Conservation (phyloP, 257 asterid genomes). For the Cynanchum wilfordii region DNA sequence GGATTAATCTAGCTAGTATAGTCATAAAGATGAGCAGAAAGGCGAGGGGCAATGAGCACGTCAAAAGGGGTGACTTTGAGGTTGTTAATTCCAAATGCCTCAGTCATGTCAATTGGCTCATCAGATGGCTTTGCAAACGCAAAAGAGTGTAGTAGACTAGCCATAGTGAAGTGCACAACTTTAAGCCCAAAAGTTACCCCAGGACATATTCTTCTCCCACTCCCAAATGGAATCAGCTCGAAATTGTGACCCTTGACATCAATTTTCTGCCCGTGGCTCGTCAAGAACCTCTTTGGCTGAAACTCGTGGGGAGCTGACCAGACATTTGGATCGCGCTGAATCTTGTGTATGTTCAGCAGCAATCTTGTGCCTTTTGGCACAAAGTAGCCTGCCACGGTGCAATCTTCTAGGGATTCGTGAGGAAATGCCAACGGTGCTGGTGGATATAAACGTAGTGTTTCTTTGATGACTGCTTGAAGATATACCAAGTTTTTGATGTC, state of each 20-base stretch:
- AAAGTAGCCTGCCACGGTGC: background rate
- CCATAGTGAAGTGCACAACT: background rate
- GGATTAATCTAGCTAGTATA: too few relatives aligned
- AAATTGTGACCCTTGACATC: slow-evolving; percentile 4
- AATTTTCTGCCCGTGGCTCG: background rate
- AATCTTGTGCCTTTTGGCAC: slow-evolving; percentile 8
- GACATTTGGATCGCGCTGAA: slow-evolving; percentile 2
- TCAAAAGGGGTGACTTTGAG: background rate
- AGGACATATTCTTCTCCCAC: slow-evolving; percentile 16
- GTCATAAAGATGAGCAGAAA: background rate
- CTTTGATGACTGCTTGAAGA: slow-evolving; percentile 8
- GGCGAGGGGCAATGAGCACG: background rate
- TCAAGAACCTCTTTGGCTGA: background rate
- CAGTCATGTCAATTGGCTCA: slow-evolving; percentile 3
- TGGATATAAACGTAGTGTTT: slow-evolving; percentile 7
- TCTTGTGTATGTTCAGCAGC: background rate
- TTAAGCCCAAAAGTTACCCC: background rate
- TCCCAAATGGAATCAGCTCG: slow-evolving; percentile 10
- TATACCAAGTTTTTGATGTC: slow-evolving; percentile 8
- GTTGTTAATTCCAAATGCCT: background rate
- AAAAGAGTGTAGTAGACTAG: background rate
- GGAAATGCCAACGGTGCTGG: background rate
- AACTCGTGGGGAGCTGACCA: background rate
- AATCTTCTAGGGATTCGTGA: background rate
- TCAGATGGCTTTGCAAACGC: background rate